Base-by-base conservation (phyloP, 2,329 filamentous ascomycete genomes). In the Botrytis cinerea region DNA sequence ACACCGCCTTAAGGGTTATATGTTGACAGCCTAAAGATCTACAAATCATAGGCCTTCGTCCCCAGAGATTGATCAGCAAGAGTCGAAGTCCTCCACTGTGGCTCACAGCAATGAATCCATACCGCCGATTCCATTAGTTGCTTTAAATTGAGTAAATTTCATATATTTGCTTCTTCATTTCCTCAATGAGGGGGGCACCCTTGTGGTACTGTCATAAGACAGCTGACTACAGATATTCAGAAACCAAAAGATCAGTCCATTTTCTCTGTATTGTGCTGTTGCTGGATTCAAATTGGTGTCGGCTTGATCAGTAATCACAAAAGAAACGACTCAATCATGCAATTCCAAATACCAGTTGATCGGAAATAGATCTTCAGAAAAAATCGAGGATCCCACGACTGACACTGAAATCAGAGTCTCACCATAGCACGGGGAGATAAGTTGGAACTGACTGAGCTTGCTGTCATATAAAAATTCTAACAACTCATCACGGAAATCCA, bases 51-150 rank as follows among this genome's bases (percentile, higher is more conserved):
- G 32, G 40, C 32, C 40, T 46, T 45, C 35, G 60, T 45, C 10
- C 25, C 63, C 32, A 43, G 54, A 59, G 28, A 38, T 48, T 51
- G 62, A 48, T 51, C 28, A 51, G 45, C 40, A n/a, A 25, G 62
- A 72, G 40, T 69, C 38, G 51, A 60, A 69, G 38, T 61, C 32
- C 63, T 73, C 71, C 63, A 73, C 63, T 69, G 51, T 72, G 32
- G 40, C 51, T 69, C 43, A 69, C 63, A 46, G 63, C 51, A 61
- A 40, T 51, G 43, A 35, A 61, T 69, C 32, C 51, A 69, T 48
- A 61, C 43, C 54, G 51, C 71, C 43, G n/a, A 48, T 71, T 43
- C 20, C n/a, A 66, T 60, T 69, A 54, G 71, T n/a, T 73, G 63
- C 54, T 61, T 73, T 43, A 69, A 16, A 48, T 68, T 68, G 51